These are phyloP conservation scores for Exophiala oligosperma DNA, from an alignment of 2,329 filamentous ascomycete genomes.

Conservation along the genomic window DNA sequence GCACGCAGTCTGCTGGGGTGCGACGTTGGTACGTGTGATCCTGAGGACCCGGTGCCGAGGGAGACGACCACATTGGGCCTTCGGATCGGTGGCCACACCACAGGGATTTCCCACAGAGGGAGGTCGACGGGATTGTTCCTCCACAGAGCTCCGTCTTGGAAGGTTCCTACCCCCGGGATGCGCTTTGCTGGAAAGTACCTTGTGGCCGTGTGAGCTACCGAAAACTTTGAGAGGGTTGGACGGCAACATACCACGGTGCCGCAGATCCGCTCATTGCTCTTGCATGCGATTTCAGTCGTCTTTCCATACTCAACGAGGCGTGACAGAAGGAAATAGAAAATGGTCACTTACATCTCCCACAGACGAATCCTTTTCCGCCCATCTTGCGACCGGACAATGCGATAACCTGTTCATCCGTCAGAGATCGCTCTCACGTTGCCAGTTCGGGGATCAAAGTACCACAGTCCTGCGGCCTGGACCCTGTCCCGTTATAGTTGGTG, in stretches of 20 bases:
- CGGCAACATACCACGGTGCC: constrained; percentile 20
- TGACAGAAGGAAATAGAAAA: constrained; percentile 11
- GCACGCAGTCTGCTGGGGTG: constrained; percentile 15
- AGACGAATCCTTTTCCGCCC: constrained; percentile 13
- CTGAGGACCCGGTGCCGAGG: constrained; percentile 18
- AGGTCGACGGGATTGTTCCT: constrained; percentile 27
- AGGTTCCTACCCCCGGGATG: constrained; percentile 25
- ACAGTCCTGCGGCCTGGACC: constrained; percentile 8
- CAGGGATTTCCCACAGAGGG: constrained; percentile 25
- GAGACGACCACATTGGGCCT: constrained; percentile 27
- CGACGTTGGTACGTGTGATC: constrained; percentile 12
- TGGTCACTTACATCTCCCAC: constrained; percentile 23
- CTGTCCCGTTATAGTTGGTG: constrained; percentile 29
- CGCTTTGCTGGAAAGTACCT: constrained; percentile 27
- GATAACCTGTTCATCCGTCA: constrained; percentile 20
- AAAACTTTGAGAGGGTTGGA: constrained; percentile 2
- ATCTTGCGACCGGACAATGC: constrained; percentile 19
- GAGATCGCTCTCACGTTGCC: constrained; percentile 11
- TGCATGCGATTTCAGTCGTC: constrained; percentile 19
- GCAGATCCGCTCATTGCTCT: constrained; percentile 26
- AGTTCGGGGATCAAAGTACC: constrained; percentile 5
- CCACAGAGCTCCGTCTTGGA: constrained; percentile 27
- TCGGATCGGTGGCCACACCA: constrained; percentile 18
- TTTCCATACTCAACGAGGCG: neutral
- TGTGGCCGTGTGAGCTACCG: constrained; percentile 4